Evolutionary conservation across 2,329 filamentous ascomycete genomes (phyloP).

Genomic region (Colletotrichum sp.): DNA sequence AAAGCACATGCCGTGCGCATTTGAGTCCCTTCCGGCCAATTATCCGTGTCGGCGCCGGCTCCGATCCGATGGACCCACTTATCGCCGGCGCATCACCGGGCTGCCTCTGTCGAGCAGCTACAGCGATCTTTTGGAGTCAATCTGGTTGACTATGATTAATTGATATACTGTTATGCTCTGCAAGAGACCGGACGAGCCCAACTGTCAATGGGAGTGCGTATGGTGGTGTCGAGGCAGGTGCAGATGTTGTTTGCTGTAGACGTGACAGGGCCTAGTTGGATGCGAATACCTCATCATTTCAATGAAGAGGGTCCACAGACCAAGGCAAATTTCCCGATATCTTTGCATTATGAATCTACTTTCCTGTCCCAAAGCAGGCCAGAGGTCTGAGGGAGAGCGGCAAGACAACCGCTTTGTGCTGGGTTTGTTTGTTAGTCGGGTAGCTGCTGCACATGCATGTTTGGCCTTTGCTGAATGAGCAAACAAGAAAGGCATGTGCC

Average conservation of each 20-base stretch:
- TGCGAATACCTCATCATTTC: neutral
- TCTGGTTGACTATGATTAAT: neutral
- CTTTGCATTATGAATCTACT: fast-evolving
- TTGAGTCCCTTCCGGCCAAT: neutral
- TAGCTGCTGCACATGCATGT: neutral
- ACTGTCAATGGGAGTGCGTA: neutral
- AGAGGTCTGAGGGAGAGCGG: too few species aligned
- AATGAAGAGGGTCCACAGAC: neutral
- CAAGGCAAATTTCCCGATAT: neutral
- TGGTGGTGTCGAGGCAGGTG: neutral
- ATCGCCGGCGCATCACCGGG: neutral
- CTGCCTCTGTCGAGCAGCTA: neutral
- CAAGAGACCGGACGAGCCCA: neutral
- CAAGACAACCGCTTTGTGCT: neutral
- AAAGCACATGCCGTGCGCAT: neutral
- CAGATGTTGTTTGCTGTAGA: neutral
- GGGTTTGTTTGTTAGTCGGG: neutral
- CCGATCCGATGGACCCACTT: neutral
- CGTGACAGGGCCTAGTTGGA: neutral
- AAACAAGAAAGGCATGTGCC: neutral
- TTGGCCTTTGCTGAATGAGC: neutral
- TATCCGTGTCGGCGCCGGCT: neutral
- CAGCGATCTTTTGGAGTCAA: neutral
- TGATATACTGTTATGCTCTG: neutral
- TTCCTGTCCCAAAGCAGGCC: neutral